Evolutionary conservation across 2,329 filamentous ascomycete genomes (phyloP), one percentile per base, ranked within the genome.

Genomic region (Clarireedia monteithiana): DNA sequence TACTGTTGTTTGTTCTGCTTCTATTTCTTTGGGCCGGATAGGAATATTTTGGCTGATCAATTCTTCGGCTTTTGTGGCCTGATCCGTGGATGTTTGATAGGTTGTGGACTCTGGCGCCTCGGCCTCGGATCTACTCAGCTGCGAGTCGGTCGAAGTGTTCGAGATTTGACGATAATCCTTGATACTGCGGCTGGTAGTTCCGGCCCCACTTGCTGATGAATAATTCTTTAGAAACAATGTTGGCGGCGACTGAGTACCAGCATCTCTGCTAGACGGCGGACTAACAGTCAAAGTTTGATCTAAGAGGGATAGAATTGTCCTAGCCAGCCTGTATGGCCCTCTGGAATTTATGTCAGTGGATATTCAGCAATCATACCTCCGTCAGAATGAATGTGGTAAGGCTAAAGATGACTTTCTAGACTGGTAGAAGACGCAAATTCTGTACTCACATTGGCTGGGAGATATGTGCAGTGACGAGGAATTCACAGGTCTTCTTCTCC

Each of bases 221-320:
- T 14, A 60, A 9, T 54, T 42, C 23, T 66, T 63, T 26, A 62
- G 58, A 2, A 64, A 60, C 10, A 62, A 62, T 7, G 56, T 60
- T 5, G 64, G 26, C 14, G 65, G 65, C 4, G 64, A 64, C 47
- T 66, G 64, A 34, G 65, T 66, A 1, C 55, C 56, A 5, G 42
- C 55, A 53, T 66, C 53, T 23, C 14, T 49, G 4, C 23, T 36
- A 5, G 5, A 17, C 23, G 26, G 20, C 53, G 48, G 24, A 14
- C 10, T 6, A 1, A 4, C 9, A 20, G 51, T 50, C 6, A 48
- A 6, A 4, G 59, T 27, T 36, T 53, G 55, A 17, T 62, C 50
- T 23, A 68, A 39, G 5, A 68, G 42, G 27, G 57, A 48, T 2
- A 67, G 50, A 10, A 68, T 59, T 5, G 50, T 58, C 20, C 63